Evolutionary conservation across 2,329 filamentous ascomycete species (phyloP).

Genomic region (Hypocreales sp.): DNA sequence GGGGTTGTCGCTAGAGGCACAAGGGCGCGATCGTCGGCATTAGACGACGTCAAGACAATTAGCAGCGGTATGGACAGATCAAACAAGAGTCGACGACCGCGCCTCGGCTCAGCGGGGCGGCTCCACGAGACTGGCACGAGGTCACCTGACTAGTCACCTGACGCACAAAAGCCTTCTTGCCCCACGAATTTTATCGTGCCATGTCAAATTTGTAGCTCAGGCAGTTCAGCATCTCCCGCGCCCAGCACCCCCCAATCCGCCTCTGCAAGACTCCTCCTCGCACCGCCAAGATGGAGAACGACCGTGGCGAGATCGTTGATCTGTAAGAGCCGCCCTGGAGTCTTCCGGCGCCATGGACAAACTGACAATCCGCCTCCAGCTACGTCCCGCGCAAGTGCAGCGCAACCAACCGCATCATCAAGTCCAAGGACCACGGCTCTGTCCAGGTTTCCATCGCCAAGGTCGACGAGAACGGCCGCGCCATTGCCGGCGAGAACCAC

Average conservation of each 20-base stretch:
- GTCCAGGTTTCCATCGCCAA: slow-evolving; percentile 96
- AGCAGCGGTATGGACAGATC: too few relatives aligned
- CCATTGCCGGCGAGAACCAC: slow-evolving; percentile 88
- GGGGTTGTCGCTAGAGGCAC: too few relatives aligned
- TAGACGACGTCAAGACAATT: too few relatives aligned
- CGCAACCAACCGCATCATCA: slow-evolving; percentile 99
- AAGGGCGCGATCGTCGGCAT: too few relatives aligned
- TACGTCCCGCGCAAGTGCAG: slow-evolving; percentile 99
- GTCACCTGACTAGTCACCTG: slow-evolving; percentile 20
- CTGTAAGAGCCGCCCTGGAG: slow-evolving; percentile 50
- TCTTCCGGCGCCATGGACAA: not conserved
- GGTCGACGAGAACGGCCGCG: slow-evolving; percentile 97
- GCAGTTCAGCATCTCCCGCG: slow-evolving; percentile 11
- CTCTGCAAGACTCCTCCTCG: slow-evolving; percentile 6
- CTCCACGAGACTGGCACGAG: slow-evolving; percentile 14
- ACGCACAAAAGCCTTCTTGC: slow-evolving; percentile 19
- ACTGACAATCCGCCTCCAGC: slow-evolving; percentile 30
- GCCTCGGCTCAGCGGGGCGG: not conserved
- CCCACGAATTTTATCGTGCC: slow-evolving; percentile 19
- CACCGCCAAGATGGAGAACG: slow-evolving; percentile 89
- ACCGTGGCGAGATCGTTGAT: slow-evolving; percentile 98
- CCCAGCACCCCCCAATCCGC: slow-evolving; percentile 14
- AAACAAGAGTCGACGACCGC: too few relatives aligned
- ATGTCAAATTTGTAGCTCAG: slow-evolving; percentile 16
- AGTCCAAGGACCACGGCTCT: slow-evolving; percentile 98